Conservation (phyloP, 1,284 basidiomycete genomes). For the Ustilago esculenta region DNA sequence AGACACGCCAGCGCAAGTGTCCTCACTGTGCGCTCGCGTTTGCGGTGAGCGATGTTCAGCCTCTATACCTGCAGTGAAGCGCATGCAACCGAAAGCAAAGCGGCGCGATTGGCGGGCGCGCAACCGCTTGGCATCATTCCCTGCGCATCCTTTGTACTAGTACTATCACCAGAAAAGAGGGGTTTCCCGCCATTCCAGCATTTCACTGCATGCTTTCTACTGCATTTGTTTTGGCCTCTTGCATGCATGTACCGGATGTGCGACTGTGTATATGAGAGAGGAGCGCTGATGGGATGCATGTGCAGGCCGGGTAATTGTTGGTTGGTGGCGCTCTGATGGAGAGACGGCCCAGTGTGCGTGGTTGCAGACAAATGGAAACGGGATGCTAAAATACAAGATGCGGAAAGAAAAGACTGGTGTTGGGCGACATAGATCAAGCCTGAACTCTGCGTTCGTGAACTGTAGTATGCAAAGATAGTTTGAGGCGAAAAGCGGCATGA, state of each 20-base stretch:
- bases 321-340: too few species aligned
- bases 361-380: constrained; percentile 1
- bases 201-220: too few species aligned
- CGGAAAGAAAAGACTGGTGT: background rate
- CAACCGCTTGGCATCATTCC: too few species aligned
- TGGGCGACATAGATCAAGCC: background rate
- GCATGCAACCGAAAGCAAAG: too few species aligned
- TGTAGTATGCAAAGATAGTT: constrained; percentile 1
- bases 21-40: constrained; percentile 88
- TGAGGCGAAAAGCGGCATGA: background rate
- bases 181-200: too few species aligned
- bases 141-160: background rate
- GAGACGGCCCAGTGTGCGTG: background rate
- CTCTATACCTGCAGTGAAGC: constrained; percentile 73
- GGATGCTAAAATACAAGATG: constrained; percentile 42
- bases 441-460: constrained; percentile 45
- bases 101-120: too few species aligned
- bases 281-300: too few species aligned
- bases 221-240: too few species aligned
- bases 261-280: too few species aligned
- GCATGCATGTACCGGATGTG: too few species aligned
- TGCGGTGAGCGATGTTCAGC: constrained; percentile 85
- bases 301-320: too few species aligned
- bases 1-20: constrained; percentile 93
- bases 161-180: background rate